Base-by-base conservation (phyloP, 176 grass and related monocot genomes). In the Microstegium vimineum region DNA sequence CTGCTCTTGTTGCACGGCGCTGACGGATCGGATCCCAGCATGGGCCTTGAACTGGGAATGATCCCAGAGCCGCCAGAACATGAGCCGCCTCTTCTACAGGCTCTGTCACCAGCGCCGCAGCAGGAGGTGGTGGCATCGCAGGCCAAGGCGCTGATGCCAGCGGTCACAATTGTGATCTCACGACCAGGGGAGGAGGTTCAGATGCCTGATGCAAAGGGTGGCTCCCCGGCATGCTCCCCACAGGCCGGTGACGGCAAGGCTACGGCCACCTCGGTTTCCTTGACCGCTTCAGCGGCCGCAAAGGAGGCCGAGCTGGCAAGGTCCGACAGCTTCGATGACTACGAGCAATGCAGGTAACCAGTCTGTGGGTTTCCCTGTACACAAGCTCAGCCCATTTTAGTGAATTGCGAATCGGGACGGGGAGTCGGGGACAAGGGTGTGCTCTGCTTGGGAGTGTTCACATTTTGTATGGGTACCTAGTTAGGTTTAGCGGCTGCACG, bases 331-430 rank as follows among this genome's bases (percentile, higher is more conserved):
- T 89, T 90, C 83, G 76, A 84, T 60, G 96, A 99, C 80, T 71
- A 82, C 69, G 96, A 99, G 69, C 83, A 95, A 82, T 99, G 96
- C 93, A 99, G 96, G 93, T 99, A 91, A 62, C 8, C 25, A 36
- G 43, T 80, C 26, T 78, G 17, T 20, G 51, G 7, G 18, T 37
- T 37, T 52, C 3, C 9, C 59, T 40, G 34, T 36, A 31, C 57
- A 31, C 56, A 61, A 61, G 69, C 2, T 52, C 8, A 20, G 30
- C 8, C 31, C 20, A 33, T 74, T 67, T 68, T 57, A 9, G 10
- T 62, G 47, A 62, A 59, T 82, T 66, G 45, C 28, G 23, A 54
- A 64, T 45, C 16, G 5, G 45, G 16, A 49, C 16, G 15, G 4
- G n/a, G n/a, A n/a, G n/a, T n/a, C n/a, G n/a, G n/a, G 12, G 30